Base-by-base conservation (phyloP, 257 asterid genomes). In the Rhazya stricta region DNA sequence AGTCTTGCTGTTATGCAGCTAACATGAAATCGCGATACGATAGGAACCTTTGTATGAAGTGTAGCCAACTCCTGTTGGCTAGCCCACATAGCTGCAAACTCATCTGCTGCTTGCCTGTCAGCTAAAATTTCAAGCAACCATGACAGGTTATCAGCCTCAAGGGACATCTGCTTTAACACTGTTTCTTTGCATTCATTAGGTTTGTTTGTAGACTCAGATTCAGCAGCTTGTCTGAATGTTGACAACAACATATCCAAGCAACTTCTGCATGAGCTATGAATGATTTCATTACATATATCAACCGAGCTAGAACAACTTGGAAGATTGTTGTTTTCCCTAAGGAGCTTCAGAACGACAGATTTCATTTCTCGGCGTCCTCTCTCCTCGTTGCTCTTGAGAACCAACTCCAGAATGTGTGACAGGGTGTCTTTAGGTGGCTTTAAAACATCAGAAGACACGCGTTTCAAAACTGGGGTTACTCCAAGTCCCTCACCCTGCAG, bases 311-410 rank as follows among this genome's bases (percentile, higher is more conserved):
- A 88, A 21, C 89, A 81, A 87, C 84, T 79, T 12, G 93, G 86
- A 39, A 85, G 86, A 70, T 45, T 80, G 85, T 80, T 85, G 37
- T 85, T 86, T 79, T 92, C 97, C 66, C 84, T 81, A 19, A 94
- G 96, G 74, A 94, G 97, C 79, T 94, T 92, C 23, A 92, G 87
- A 29, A 94, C 99, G 1, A 88, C 70, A 45, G 96, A 77, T 81
- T 94, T 94, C 91, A 91, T 94, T 67, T 92, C 97, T 16, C 96
- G 92, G 41, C 99, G 86, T 43, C 93, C 95, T 81, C 86, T 89
- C 82, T 94, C 99, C 74, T 90, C 97, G 42, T 79, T 87, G 87
- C 99, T 94, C 74, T 85, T 92, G 67, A 94, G 90, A 65, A 94
- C 97, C 57, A 92, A 82, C 51, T 87, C 90, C 50, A 92, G 72